phyloP scores from a whole-genome alignment of 495 filamentous ascomycete genomes.

The Annulohypoxylon nitens region DNA sequence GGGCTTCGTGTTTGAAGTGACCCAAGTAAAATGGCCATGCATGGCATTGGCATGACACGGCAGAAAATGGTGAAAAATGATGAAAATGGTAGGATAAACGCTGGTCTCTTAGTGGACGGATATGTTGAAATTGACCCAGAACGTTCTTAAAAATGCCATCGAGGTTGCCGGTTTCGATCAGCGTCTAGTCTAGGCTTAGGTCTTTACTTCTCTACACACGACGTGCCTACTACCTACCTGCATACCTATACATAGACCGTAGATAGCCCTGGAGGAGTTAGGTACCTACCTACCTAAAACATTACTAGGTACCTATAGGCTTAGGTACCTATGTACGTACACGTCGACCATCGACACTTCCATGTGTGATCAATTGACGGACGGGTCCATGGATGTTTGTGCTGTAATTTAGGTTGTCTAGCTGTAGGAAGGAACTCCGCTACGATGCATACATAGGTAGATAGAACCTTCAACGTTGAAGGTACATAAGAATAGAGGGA shows the following conservation, averaged over 20 bases:
- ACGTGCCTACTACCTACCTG: background rate
- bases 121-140: conserved; percentile 41
- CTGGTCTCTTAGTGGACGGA: conserved; percentile 3
- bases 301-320: background rate
- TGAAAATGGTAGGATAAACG: background rate
- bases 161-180: conserved; percentile 3
- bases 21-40: background rate
- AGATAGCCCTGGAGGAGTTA: background rate
- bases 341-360: background rate
- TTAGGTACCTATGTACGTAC: conserved; percentile 11
- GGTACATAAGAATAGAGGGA: background rate
- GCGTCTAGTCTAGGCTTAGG: conserved; percentile 7
- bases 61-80: background rate
- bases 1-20: conserved; percentile 28
- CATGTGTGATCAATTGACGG: too few species aligned
- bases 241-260: background rate
- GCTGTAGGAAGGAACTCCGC: background rate
- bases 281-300: background rate
- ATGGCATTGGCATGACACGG: background rate
- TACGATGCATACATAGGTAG: background rate
- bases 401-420: background rate
- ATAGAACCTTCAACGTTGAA: background rate
- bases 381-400: too few species aligned
- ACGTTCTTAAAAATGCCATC: conserved; percentile 33
- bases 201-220: too few species aligned